These are phyloP conservation scores for Teratosphaeria destructans DNA, from an alignment of 2,329 filamentous ascomycete genomes.

Conservation along the genomic window DNA sequence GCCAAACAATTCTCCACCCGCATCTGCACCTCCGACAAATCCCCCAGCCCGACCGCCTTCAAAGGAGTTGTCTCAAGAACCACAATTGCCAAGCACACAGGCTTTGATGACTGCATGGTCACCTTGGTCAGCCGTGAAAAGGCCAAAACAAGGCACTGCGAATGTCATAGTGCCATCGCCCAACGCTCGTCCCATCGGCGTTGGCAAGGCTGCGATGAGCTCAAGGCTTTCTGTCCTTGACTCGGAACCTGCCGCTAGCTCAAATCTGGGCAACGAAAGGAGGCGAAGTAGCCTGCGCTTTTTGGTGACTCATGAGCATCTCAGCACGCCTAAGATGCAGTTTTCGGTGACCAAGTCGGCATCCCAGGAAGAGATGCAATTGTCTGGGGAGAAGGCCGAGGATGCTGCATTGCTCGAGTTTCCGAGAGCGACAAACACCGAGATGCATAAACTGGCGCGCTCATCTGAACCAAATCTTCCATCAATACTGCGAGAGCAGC, in stretches of 20 bases:
- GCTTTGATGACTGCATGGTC: constrained; percentile 32
- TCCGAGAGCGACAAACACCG: neutral
- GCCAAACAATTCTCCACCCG: neutral
- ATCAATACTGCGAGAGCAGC: neutral
- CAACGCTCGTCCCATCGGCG: neutral
- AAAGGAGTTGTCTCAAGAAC: constrained; percentile 12
- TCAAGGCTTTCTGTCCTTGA: neutral
- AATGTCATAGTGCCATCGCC: neutral
- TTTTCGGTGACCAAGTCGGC: neutral
- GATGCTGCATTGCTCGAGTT: neutral
- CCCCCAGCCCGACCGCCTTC: constrained; percentile 5
- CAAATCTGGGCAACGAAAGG: neutral
- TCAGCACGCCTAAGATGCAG: neutral
- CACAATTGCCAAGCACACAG: constrained; percentile 32
- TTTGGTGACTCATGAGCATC: constrained; percentile 1
- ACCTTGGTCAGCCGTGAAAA: constrained; percentile 35
- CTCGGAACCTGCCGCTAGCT: neutral
- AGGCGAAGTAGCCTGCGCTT: constrained; percentile 17
- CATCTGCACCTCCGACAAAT: constrained; percentile 10
- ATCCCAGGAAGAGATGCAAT: neutral
- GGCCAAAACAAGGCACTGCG: neutral
- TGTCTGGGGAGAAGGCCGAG: neutral
- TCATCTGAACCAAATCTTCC: neutral
- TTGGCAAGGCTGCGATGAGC: neutral
- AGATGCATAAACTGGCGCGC: neutral